Conservation (phyloP, 2,329 filamentous ascomycete genomes). For the Coniella lustricola region DNA sequence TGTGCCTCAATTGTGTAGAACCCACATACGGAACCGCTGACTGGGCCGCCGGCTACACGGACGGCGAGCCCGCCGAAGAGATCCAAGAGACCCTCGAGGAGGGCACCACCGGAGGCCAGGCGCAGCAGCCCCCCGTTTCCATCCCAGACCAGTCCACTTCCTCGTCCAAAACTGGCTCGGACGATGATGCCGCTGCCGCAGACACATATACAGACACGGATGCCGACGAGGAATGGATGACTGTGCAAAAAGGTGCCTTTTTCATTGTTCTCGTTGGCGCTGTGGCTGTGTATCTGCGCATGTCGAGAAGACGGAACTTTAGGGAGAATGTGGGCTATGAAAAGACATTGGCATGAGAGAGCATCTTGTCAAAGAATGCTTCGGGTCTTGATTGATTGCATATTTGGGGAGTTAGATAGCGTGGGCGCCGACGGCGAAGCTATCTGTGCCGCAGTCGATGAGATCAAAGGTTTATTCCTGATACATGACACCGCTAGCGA, state of each 20-base stretch:
- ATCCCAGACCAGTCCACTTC: too few species aligned
- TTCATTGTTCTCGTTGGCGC: slow-evolving; percentile 41
- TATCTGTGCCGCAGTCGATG: too few species aligned
- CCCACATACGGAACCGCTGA: slow-evolving; percentile 27
- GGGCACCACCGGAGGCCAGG: slow-evolving; percentile 7
- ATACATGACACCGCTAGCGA: too few species aligned
- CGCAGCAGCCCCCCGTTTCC: too few species aligned
- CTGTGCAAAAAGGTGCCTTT: slow-evolving; percentile 43
- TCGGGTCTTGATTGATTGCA: too few species aligned
- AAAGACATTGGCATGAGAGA: slow-evolving; percentile 35
- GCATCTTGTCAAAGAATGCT: too few species aligned
- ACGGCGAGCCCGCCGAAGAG: slow-evolving; percentile 23
- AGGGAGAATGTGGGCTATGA: slow-evolving; percentile 31
- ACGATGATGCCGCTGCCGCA: slow-evolving; percentile 17
- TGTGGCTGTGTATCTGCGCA: slow-evolving; percentile 38
- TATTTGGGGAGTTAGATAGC: too few species aligned
- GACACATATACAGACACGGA: too few species aligned
- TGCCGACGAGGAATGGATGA: slow-evolving; percentile 31
- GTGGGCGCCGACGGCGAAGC: too few species aligned
- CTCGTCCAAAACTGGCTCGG: not conserved
- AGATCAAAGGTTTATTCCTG: too few species aligned
- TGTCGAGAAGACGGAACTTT: slow-evolving; percentile 28
- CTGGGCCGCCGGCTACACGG: slow-evolving; percentile 30
- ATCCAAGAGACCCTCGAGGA: slow-evolving; percentile 14
- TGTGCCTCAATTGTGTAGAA: slow-evolving; percentile 23